Percentiles rank a stretch among this genome's conserved stretches.
phyloP scores from a whole-genome alignment of 305 asterid genomes.

The Galium porrigens region DNA sequence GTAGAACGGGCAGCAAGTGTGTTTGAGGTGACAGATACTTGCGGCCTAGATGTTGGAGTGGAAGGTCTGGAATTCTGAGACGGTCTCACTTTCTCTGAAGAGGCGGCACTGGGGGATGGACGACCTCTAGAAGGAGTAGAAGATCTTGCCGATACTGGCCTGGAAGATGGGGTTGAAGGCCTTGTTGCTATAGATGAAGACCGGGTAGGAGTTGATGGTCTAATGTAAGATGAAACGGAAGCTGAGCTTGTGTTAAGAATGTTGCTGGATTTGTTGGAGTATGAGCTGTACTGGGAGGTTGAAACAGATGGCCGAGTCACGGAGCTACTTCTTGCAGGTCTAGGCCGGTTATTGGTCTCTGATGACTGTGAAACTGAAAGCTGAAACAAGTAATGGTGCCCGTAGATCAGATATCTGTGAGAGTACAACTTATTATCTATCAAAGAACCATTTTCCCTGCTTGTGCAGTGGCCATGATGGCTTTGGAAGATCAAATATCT shows the following conservation, averaged over 20 bases:
- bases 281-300: constrained; percentile 49
- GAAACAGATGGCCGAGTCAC: constrained; percentile 73
- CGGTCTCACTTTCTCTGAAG: constrained; percentile 53
- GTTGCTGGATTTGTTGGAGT: constrained; percentile 53
- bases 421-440: no score
- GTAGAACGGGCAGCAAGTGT: constrained; percentile 42
- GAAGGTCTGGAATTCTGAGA: constrained; percentile 84
- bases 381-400: no score
- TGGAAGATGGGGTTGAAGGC: constrained; percentile 67
- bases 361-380: constrained; percentile 79
- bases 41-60: constrained; percentile 87
- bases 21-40: constrained; percentile 36
- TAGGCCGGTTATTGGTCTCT: constrained; percentile 54
- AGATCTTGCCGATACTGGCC: constrained; percentile 59
- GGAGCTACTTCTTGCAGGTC: constrained; percentile 64
- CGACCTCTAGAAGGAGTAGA: constrained; percentile 74
- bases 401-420: not conserved
- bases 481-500: no score
- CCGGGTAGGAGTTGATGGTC: constrained; percentile 81
- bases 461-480: no score
- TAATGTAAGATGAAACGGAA: constrained; percentile 82
- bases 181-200: constrained; percentile 53
- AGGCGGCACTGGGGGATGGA: constrained; percentile 36
- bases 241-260: constrained; percentile 89
- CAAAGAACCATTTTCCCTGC: no score